Conservation (phyloP, 1,284 basidiomycete genomes). For the Leucoagaricus sp. region DNA sequence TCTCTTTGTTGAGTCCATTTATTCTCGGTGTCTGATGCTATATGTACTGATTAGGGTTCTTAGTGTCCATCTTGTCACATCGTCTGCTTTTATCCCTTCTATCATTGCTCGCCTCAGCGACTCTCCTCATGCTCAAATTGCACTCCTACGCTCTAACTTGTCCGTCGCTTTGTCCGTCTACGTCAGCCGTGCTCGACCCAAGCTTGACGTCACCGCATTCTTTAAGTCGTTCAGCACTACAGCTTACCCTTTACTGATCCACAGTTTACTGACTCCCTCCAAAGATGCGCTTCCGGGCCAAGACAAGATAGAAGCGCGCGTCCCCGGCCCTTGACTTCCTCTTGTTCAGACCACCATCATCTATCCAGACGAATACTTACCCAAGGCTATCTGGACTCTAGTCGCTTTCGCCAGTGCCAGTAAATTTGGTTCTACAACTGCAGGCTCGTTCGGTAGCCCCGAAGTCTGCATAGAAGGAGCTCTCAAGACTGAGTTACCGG, state of each 20-base stretch:
- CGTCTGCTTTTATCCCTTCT: conserved; percentile 50
- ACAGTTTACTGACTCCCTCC: conserved; percentile 32
- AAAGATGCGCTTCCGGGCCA: conserved; percentile 34
- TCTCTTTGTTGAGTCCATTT: conserved; percentile 43
- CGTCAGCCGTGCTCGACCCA: conserved; percentile 41
- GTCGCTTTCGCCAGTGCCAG: conserved; percentile 51
- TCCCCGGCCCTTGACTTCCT: conserved; percentile 57
- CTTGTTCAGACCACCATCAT: conserved; percentile 49
- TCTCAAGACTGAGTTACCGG: conserved; percentile 31
- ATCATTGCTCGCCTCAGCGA: conserved; percentile 33
- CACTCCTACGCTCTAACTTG: conserved; percentile 47
- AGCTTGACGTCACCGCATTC: conserved; percentile 42
- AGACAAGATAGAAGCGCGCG: conserved; percentile 29
- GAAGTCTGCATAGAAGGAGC: conserved; percentile 23
- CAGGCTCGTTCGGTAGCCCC: conserved; percentile 13
- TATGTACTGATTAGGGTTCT: neutral
- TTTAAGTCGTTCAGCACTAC: conserved; percentile 24
- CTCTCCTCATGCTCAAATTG: conserved; percentile 35
- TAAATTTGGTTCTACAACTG: conserved; percentile 31
- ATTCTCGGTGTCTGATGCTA: neutral
- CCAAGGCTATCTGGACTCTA: conserved; percentile 57
- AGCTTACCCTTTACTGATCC: conserved; percentile 31
- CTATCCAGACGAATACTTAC: conserved; percentile 64
- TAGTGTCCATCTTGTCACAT: conserved; percentile 59
- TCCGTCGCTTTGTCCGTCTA: conserved; percentile 40